Conservation (phyloP, 441 rosid species). For the Adansonia madagascariensis region DNA sequence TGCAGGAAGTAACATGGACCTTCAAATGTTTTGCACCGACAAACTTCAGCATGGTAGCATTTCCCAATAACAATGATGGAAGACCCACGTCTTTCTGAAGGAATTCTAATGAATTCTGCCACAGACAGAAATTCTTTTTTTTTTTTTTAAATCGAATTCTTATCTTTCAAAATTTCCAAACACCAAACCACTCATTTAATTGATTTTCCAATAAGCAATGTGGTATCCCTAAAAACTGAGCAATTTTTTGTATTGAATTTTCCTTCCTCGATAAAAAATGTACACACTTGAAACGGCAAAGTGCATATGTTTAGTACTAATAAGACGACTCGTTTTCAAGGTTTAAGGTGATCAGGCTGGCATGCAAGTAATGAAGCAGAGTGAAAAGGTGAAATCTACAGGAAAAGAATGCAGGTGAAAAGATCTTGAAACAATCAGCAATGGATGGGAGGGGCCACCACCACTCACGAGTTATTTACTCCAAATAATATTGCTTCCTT, state of each 20-base stretch:
- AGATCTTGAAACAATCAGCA: conserved; percentile 7
- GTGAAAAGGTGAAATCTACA: background rate
- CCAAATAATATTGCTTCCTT: background rate
- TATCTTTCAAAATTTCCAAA: background rate
- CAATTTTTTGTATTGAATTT: background rate
- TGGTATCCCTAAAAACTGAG: background rate
- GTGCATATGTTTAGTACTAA: background rate
- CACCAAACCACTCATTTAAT: background rate
- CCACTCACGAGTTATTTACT: background rate
- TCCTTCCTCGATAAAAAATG: background rate
- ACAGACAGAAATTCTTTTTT: background rate
- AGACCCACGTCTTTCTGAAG: background rate
- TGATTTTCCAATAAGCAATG: background rate
- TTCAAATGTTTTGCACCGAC: conserved; percentile 33
- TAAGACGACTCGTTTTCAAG: background rate
- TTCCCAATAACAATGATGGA: background rate
- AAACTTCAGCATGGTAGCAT: conserved; percentile 17
- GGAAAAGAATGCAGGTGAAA: background rate
- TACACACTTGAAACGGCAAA: background rate
- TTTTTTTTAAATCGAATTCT: background rate
- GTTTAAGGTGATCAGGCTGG: background rate
- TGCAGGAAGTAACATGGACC: conserved; percentile 10
- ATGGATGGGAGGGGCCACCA: background rate
- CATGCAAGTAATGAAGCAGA: background rate
- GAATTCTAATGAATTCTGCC: background rate